Conservation (phyloP, 192 early-diverging fungal species). For the Dissophora globulifera region DNA sequence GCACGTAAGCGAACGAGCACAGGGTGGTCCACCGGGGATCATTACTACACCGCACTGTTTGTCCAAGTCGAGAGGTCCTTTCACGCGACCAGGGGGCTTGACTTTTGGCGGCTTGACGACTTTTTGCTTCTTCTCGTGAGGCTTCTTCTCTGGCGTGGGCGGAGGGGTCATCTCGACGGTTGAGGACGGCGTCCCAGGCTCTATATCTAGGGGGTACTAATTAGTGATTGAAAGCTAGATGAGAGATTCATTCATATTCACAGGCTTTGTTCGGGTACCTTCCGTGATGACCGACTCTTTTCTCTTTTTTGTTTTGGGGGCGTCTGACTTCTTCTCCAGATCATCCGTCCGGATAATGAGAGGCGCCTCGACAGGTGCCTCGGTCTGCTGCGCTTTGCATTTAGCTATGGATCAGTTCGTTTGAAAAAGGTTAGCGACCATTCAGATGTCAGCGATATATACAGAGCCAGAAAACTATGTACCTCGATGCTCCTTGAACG, state of each 20-base stretch:
- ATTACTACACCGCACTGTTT: constrained; percentile 88
- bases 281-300: constrained; percentile 33
- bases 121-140: constrained; percentile 60
- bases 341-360: constrained; percentile 28
- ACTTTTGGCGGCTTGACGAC: constrained; percentile 67
- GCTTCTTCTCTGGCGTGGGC: constrained; percentile 37
- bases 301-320: constrained; percentile 35
- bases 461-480: constrained; percentile 13
- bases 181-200: constrained; percentile 36
- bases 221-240: too few relatives aligned
- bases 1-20: constrained; percentile 92
- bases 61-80: constrained; percentile 88
- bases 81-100: constrained; percentile 59
- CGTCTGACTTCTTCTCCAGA: constrained; percentile 40
- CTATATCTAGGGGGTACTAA: not conserved
- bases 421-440: too few relatives aligned
- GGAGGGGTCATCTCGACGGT: constrained; percentile 49
- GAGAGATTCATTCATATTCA: not conserved
- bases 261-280: constrained; percentile 13
- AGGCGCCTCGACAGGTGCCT: constrained; percentile 6
- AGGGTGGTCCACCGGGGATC: constrained; percentile 67
- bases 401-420: too few relatives aligned
- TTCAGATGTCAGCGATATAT: not conserved
- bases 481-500: constrained; percentile 73
- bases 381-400: constrained; percentile 20